Evolutionary conservation across 1,139 yeast genomes (phyloP).

Genomic region (Sugiyamaella neomexicana): DNA sequence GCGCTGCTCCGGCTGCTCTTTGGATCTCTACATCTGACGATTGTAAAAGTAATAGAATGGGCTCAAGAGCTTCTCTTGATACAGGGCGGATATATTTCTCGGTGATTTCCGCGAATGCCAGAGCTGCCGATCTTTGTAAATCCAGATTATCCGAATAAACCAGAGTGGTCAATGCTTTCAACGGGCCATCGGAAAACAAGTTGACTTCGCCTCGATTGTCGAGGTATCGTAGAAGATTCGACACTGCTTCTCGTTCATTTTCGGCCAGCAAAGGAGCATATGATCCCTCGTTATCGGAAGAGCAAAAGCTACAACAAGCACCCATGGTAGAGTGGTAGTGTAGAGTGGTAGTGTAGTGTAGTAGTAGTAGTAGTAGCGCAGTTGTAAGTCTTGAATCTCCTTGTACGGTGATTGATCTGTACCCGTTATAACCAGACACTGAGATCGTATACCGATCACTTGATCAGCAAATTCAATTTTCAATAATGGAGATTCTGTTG

Average conservation of each 20-base stretch:
- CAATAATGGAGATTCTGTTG: no score
- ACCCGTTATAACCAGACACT: no score
- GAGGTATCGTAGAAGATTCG: conserved; percentile 80
- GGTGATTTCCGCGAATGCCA: conserved; percentile 97
- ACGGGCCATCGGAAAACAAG: conserved; percentile 72
- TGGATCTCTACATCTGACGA: conserved; percentile 92
- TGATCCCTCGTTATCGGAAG: conserved; percentile 45
- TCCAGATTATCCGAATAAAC: conserved; percentile 95
- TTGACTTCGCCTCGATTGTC: conserved; percentile 78
- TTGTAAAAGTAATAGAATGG: conserved; percentile 82
- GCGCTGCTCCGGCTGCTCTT: conserved; percentile 97
- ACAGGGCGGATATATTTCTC: conserved; percentile 85
- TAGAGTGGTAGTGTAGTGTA: no score
- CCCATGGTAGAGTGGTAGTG: conserved; percentile 27
- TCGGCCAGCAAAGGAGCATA: conserved; percentile 92
- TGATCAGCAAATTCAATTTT: no score
- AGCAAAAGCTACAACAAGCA: conserved; percentile 28
- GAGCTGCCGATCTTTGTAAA: conserved; percentile 93
- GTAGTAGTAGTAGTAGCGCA: no score
- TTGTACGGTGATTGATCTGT: no score
- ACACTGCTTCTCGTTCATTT: conserved; percentile 94
- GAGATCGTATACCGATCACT: no score
- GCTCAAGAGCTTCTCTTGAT: conserved; percentile 87
- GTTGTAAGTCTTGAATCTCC: no score
- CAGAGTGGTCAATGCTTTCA: conserved; percentile 84